These are phyloP conservation scores for Paramecium primaurelia DNA, from an alignment of 73 alveolate species.

Conservation along the genomic window DNA sequence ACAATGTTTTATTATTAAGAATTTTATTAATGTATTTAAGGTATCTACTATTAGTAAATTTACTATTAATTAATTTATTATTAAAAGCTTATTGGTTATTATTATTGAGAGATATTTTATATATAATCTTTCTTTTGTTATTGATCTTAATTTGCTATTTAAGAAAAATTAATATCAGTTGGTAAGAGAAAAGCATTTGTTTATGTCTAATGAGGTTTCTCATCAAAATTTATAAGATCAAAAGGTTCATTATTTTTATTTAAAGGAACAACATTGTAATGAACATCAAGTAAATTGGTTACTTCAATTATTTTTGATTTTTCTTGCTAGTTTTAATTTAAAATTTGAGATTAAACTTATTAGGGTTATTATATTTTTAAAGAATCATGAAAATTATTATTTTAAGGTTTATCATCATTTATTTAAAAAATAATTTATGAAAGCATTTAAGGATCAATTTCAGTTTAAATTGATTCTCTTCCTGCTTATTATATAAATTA, in stretches of 20 bases:
- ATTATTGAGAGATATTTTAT: background rate
- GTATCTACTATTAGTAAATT: background rate
- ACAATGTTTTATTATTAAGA: background rate
- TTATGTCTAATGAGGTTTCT: background rate
- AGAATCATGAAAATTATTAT: background rate
- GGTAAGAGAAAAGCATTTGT: background rate
- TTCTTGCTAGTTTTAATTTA: background rate
- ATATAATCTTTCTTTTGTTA: background rate
- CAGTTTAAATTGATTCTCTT: constrained; percentile 3
- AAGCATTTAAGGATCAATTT: background rate
- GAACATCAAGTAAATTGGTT: background rate
- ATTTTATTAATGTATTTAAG: background rate
- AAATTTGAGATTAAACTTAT: background rate
- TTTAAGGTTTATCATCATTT: background rate
- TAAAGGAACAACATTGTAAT: background rate
- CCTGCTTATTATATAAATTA: background rate
- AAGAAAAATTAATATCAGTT: background rate
- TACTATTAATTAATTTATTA: background rate
- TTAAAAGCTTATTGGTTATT: background rate
- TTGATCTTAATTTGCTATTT: background rate
- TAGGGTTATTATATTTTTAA: background rate
- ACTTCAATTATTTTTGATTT: background rate
- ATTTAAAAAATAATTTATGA: background rate
- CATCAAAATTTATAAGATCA: background rate
- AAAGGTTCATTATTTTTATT: background rate